Conservation (phyloP, 169 alveolate genomes). For the Plasmodium malariae region DNA sequence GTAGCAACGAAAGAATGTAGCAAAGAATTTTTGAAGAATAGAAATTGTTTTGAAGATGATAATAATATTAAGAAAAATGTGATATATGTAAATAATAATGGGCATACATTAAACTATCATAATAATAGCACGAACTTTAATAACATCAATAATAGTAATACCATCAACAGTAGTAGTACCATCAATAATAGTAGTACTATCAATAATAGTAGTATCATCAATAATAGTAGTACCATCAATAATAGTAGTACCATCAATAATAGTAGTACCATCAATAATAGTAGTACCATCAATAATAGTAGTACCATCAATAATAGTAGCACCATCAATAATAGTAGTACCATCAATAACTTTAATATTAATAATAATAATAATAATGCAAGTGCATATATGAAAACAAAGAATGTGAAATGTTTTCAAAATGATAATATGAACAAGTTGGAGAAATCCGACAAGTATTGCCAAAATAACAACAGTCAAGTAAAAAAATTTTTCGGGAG, state of each 20-base stretch:
- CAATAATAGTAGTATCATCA: too few species aligned
- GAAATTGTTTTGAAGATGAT: constrained; percentile 7
- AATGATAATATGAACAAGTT: neutral
- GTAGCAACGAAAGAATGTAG: constrained; percentile 21
- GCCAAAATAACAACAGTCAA: neutral
- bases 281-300: too few species aligned
- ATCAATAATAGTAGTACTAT: too few species aligned
- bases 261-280: too few species aligned
- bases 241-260: too few species aligned
- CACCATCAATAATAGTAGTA: too few species aligned
- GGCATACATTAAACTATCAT: neutral
- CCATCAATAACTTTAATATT: too few species aligned
- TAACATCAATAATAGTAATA: too few species aligned
- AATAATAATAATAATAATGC: neutral
- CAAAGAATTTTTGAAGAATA: constrained; percentile 7
- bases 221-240: too few species aligned
- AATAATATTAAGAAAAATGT: neutral
- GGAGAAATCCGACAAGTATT: neutral
- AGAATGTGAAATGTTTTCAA: neutral
- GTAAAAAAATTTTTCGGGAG: constrained; percentile 1
- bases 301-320: too few species aligned
- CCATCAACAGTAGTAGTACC: too few species aligned
- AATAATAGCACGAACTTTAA: neutral
- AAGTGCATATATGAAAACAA: neutral
- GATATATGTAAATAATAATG: constrained; percentile 1